Evolutionary conservation across 768 basidiomycete genomes (phyloP), one percentile per base, ranked within the genome.

Genomic region (Galerina marginata): DNA sequence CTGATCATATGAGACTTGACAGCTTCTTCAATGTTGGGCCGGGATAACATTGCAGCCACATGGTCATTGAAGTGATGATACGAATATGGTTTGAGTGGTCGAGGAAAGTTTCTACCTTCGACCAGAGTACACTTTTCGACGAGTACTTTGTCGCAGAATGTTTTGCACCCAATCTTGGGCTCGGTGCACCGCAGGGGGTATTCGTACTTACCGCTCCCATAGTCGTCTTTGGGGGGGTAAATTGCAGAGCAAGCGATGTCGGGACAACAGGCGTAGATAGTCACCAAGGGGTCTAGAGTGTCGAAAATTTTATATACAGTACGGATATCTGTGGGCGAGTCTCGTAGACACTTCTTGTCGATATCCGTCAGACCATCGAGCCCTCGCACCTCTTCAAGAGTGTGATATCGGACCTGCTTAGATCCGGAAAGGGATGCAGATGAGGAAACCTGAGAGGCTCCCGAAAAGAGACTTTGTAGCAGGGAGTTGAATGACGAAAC

Each of bases 41-140:
- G 40, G 7, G 61, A 49, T 9, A 62, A 40, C 61, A 62, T 62
- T 3, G 46, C 0, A 3, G 46, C 61, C 2, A 62, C 61, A 16
- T 62, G 61, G 46, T 58, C 51, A 26, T 62, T 49, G 46, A 62
- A 62, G 37, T 62, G 56, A 29, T 62, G 39, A 62, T 54, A 10
- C 20, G 20, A 20, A 20, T 20, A 20, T 20, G 20, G 20, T 20
- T 20, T 20, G 20, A 20, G 20, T 20, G 47, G 61, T 23, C 42
- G 37, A 4, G 57, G 61, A 38, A 54, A 15, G 11, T 44, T 59
- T 9, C n/a, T 10, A 3, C 39, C 39, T 11, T 43, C 20, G 20
- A 20, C 20, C 20, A 20, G 20, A 20, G 20, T 20, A 20, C 20
- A 20, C 20, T 20, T 20, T 20, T 20, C 20, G 20, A 20, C 20